phyloP scores from a whole-genome alignment of 352 stramenopile genomes.

The Globisporangium paddicum region DNA sequence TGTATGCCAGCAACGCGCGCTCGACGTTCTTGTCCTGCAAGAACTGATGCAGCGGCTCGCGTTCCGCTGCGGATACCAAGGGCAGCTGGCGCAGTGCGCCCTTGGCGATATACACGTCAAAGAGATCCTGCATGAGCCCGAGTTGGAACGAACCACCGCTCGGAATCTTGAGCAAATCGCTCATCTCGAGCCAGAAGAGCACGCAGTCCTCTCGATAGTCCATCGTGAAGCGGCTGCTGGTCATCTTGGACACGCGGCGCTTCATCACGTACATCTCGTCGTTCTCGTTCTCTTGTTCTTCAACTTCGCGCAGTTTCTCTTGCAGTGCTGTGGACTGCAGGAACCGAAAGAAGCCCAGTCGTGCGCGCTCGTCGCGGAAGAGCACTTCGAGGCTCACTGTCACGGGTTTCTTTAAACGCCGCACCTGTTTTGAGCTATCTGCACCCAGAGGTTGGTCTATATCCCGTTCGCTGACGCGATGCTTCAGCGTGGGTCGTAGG shows the following conservation, averaged over 20 bases:
- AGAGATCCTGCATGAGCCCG: conserved; percentile 55
- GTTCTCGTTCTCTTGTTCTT: conserved; percentile 5
- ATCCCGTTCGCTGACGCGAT: conserved; percentile 16
- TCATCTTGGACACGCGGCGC: conserved; percentile 21
- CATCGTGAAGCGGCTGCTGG: conserved; percentile 18
- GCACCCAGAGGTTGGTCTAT: background rate
- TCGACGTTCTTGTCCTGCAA: conserved; percentile 40
- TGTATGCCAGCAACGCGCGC: conserved; percentile 39
- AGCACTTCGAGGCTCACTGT: conserved; percentile 47
- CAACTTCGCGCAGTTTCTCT: conserved; percentile 24
- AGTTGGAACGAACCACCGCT: conserved; percentile 45
- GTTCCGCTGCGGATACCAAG: conserved; percentile 45
- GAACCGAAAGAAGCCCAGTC: conserved; percentile 54
- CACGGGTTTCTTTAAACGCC: conserved; percentile 24
- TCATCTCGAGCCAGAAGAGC: conserved; percentile 70
- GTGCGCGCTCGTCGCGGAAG: conserved; percentile 47
- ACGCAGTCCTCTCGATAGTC: conserved; percentile 60
- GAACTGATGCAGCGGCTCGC: conserved; percentile 40
- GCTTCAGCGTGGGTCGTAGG: conserved; percentile 14
- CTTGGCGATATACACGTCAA: conserved; percentile 47
- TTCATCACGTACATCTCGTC: conserved; percentile 1
- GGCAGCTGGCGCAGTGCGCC: conserved; percentile 33
- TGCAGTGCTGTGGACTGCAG: conserved; percentile 31
- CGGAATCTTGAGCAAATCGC: conserved; percentile 58
- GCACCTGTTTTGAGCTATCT: background rate